Percentiles rank a stretch among this genome's conserved stretches.
Evolutionary conservation across 805 yeast species (phyloP).

Genomic region (Saccharomycopsis selenospora): DNA sequence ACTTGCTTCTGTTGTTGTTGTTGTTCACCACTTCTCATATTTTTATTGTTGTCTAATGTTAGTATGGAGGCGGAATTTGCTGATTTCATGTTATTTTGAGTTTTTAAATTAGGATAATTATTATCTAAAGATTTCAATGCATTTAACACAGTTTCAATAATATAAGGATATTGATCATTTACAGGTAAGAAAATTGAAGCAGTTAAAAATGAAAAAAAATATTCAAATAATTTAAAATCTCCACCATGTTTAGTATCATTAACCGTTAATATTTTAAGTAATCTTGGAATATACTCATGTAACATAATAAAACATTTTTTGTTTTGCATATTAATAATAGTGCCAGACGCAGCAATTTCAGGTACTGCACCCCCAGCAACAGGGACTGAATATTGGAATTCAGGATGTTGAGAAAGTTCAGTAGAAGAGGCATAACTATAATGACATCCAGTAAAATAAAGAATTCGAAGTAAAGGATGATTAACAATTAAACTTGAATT

Average conservation of each 20-base stretch:
- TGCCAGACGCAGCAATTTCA: too few relatives aligned
- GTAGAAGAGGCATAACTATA: not conserved
- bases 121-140: not conserved
- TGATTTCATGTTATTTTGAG: not conserved
- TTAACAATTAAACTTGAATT: not conserved
- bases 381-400: too few relatives aligned
- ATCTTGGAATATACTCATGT: not conserved
- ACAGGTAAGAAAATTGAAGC: not conserved
- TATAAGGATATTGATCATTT: not conserved
- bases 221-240: not conserved
- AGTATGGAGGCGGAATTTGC: not conserved
- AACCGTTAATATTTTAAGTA: not conserved
- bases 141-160: not conserved
- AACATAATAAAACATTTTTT: too few relatives aligned
- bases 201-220: not conserved
- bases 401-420: not conserved
- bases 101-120: not conserved
- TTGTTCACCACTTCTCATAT: not conserved
- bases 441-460: not conserved
- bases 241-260: not conserved
- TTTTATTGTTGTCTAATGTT: not conserved
- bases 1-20: not conserved
- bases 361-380: too few relatives aligned
- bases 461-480: not conserved
- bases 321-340: not conserved